phyloP scores from a whole-genome alignment of 2,329 filamentous ascomycete genomes.

The Talaromyces albobiverticillius region DNA sequence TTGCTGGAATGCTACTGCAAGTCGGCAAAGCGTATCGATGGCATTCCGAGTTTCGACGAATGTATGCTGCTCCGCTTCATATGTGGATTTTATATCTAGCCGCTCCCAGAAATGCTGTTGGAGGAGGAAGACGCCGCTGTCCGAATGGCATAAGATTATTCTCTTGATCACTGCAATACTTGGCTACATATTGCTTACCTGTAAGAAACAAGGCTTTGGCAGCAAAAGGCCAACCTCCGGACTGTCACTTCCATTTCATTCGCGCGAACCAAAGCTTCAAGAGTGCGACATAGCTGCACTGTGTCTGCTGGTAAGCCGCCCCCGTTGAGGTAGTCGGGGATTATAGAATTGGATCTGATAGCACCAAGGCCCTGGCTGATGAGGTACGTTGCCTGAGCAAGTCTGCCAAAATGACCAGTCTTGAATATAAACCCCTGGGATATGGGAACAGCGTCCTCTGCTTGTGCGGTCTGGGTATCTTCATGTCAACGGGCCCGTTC shows the following conservation, averaged over 20 bases:
- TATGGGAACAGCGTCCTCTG: conserved; percentile 3
- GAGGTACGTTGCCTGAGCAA: conserved; percentile 10
- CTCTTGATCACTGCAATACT: not conserved
- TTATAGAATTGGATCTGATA: not conserved
- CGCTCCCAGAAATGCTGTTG: conserved; percentile 8
- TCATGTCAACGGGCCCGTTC: not conserved
- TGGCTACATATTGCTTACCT: not conserved
- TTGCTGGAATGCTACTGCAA: not conserved
- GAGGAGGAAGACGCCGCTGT: conserved; percentile 4
- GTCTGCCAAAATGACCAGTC: conserved; percentile 8
- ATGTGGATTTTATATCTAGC: not conserved
- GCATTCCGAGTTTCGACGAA: conserved; percentile 7
- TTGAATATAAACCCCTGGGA: conserved; percentile 7
- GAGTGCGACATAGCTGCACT: conserved; percentile 4
- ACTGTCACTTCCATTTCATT: conserved; percentile 9
- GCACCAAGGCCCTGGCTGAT: conserved; percentile 1
- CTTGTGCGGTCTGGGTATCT: conserved; percentile 1
- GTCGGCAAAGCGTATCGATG: conserved; percentile 11
- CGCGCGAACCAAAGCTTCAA: conserved; percentile 10
- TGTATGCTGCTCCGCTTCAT: conserved; percentile 3
- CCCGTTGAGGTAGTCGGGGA: not conserved
- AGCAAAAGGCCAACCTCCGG: conserved; percentile 4
- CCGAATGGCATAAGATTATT: not conserved
- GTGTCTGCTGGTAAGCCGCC: not conserved
- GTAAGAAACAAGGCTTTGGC: conserved; percentile 8